These are phyloP conservation scores for Lomentospora prolificans DNA, from an alignment of 2,329 filamentous ascomycete genomes.

Conservation along the genomic window DNA sequence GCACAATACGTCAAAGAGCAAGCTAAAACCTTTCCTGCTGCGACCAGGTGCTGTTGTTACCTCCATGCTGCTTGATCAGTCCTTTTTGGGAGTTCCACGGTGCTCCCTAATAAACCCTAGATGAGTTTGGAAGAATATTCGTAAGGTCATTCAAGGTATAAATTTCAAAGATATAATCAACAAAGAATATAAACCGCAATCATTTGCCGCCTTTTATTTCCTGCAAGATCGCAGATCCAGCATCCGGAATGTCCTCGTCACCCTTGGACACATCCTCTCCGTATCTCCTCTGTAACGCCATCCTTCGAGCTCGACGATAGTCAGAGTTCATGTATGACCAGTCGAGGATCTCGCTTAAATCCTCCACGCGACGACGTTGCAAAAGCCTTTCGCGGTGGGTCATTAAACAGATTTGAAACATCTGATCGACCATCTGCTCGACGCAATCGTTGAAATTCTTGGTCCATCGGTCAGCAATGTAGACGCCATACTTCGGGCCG, in stretches of 20 bases:
- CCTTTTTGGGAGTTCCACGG: too few relatives aligned
- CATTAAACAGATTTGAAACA: constrained; percentile 37
- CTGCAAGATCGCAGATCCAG: neutral
- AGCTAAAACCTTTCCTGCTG: too few relatives aligned
- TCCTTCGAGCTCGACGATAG: neutral
- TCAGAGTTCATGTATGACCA: neutral
- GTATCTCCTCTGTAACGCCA: neutral
- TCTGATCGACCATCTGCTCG: constrained; percentile 64
- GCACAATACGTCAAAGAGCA: too few relatives aligned
- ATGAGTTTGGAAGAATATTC: too few relatives aligned
- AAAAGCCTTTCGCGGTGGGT: neutral
- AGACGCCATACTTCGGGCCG: constrained; percentile 94
- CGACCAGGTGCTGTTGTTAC: too few relatives aligned
- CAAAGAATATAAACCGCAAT: too few relatives aligned
- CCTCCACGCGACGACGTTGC: neutral
- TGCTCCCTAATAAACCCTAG: too few relatives aligned
- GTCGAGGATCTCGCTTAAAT: neutral
- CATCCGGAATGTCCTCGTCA: neutral
- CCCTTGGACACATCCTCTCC: neutral
- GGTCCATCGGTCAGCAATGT: constrained; percentile 90
- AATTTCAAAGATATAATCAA: too few relatives aligned
- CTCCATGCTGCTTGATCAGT: too few relatives aligned
- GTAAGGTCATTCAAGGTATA: too few relatives aligned
- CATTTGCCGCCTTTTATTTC: neutral
- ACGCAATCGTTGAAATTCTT: constrained; percentile 97